Percentiles rank a stretch among this genome's conserved stretches.
Conservation (phyloP, 495 filamentous ascomycete species). For the Neurospora tetraspora region DNA sequence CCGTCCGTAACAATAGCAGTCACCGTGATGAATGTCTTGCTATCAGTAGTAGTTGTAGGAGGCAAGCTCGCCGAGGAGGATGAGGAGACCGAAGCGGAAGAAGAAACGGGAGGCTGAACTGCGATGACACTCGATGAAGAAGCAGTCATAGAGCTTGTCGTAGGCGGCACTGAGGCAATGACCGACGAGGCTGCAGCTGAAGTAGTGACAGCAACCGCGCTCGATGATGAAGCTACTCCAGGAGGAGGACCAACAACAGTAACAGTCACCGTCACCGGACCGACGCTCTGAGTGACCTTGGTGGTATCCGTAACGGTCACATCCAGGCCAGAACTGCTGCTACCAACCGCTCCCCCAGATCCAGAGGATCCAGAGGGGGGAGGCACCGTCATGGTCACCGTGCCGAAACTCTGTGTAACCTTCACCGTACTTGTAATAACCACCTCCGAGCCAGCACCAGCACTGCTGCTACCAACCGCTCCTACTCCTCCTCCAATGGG, state of each 20-base stretch:
- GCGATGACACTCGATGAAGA: background rate
- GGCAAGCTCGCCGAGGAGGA: background rate
- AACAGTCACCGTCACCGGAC: background rate
- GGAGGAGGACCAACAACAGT: background rate
- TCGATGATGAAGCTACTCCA: background rate
- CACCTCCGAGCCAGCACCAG: background rate
- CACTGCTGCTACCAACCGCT: background rate
- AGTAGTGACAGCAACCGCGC: background rate
- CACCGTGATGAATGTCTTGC: constrained; percentile 2
- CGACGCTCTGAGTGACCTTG: background rate
- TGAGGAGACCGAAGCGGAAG: background rate
- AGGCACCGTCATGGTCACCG: constrained; percentile 7
- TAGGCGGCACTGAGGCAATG: background rate
- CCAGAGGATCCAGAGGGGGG: background rate
- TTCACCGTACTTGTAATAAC: constrained; percentile 4
- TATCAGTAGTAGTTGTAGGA: background rate
- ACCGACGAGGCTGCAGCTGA: background rate
- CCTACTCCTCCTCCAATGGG: background rate
- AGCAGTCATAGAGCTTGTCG: background rate
- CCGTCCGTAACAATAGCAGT: background rate
- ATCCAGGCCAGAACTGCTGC: background rate
- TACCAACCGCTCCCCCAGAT: background rate
- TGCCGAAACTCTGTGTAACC: constrained; percentile 2
- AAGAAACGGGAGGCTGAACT: background rate
- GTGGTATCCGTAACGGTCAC: background rate